Percentiles rank a stretch among this genome's conserved stretches.
These are phyloP conservation scores for Eutypa lata DNA, from an alignment of 2,329 filamentous ascomycete genomes.

Conservation along the genomic window DNA sequence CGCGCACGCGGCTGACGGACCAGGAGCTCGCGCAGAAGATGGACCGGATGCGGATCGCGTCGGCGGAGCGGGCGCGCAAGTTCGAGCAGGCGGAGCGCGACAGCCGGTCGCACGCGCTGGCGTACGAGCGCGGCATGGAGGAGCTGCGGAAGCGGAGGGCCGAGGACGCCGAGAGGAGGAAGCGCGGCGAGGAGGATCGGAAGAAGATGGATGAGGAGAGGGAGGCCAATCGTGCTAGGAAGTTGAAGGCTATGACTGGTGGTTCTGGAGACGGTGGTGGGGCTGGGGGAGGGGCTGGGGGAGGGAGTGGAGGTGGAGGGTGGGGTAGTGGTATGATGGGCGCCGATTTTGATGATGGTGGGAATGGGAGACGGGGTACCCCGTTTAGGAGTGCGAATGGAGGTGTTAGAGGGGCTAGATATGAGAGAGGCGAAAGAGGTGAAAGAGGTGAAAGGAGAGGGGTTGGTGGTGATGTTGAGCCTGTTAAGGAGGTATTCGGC, in stretches of 20 bases:
- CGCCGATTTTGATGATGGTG: conserved; percentile 14
- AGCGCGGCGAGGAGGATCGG: conserved; percentile 50
- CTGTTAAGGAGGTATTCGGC: conserved; percentile 21
- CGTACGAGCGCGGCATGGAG: conserved; percentile 53
- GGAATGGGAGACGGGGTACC: conserved; percentile 38
- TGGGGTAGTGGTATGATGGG: conserved; percentile 41
- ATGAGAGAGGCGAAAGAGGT: conserved; percentile 31
- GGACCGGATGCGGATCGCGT: conserved; percentile 57
- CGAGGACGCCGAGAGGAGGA: conserved; percentile 50
- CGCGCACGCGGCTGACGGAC: conserved; percentile 59
- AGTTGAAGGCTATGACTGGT: conserved; percentile 55
- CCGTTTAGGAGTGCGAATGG: conserved; percentile 38
- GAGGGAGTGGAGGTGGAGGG: conserved; percentile 57
- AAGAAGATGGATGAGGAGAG: conserved; percentile 57
- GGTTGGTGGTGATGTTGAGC: conserved; percentile 27
- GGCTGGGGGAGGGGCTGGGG: conserved; percentile 40
- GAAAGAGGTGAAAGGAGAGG: conserved; percentile 38
- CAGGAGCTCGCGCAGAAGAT: conserved; percentile 57
- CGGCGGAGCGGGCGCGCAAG: conserved; percentile 56
- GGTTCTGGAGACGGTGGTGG: conserved; percentile 43
- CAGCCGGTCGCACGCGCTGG: conserved; percentile 51
- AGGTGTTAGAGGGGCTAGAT: conserved; percentile 36
- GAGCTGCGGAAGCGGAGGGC: conserved; percentile 50
- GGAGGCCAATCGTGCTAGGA: conserved; percentile 57
- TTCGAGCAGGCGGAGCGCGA: conserved; percentile 58